Conservation (phyloP, 495 filamentous ascomycete species). For the Parmelia sp. region DNA sequence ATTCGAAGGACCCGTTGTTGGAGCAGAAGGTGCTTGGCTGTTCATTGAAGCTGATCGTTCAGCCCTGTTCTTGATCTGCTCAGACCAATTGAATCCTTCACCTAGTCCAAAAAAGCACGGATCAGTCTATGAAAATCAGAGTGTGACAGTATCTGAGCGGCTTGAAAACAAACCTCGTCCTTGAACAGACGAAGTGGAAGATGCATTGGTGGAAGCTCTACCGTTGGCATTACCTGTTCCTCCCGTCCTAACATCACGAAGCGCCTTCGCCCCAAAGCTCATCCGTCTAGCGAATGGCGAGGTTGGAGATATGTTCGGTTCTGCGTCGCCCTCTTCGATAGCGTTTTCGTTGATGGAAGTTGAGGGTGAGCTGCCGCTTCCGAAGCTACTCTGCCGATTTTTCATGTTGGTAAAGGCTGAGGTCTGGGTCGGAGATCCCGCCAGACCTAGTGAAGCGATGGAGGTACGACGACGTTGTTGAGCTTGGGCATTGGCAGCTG, state of each 20-base stretch:
- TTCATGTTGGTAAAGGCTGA: constrained; percentile 50
- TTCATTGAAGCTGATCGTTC: constrained; percentile 66
- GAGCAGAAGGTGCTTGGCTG: constrained; percentile 35
- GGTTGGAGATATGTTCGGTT: constrained; percentile 45
- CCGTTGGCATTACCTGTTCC: constrained; percentile 40
- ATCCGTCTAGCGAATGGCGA: constrained; percentile 79
- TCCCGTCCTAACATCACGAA: constrained; percentile 59
- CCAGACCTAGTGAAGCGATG: constrained; percentile 76
- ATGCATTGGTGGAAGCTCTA: constrained; percentile 31
- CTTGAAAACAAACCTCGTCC: constrained; percentile 43
- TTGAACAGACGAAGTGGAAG: constrained; percentile 41
- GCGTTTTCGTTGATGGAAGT: constrained; percentile 79
- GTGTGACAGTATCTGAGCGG: constrained; percentile 27
- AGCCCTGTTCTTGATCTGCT: constrained; percentile 82
- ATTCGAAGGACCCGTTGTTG: constrained; percentile 29
- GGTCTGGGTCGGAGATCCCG: constrained; percentile 63
- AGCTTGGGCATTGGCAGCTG: constrained; percentile 53
- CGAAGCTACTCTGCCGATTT: constrained; percentile 64
- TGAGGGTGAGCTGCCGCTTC: constrained; percentile 63
- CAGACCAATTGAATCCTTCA: constrained; percentile 91
- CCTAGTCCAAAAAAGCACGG: constrained; percentile 53
- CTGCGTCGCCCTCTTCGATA: constrained; percentile 66
- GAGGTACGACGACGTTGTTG: constrained; percentile 80
- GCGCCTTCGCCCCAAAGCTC: constrained; percentile 84
- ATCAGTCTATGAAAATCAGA: constrained; percentile 41